Base-by-base conservation (phyloP, 129 eudicot species). In the Pseudognaphalium luteoalbum region DNA sequence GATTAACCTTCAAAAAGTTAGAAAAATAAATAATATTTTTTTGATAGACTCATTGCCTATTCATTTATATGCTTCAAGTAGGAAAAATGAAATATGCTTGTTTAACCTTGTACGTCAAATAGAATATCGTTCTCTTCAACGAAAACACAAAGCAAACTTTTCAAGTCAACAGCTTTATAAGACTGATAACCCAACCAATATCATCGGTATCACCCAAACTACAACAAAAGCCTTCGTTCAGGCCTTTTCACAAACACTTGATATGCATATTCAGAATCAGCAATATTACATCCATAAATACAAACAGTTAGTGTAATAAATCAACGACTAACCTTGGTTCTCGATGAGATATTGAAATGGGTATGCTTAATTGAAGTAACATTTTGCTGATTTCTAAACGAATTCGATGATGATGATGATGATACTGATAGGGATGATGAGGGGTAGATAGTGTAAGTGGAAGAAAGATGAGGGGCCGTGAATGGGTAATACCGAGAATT, bases 321-420 rank as follows among this genome's bases (percentile, higher is more conserved):
- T 20, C 17, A 32, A 16, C 37, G 22, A 30, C 80, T 72, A 54
- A 92, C 97, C 97, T 89, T 89, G 52, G 78, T 44, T 70, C 76
- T 70, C 22, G 92, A 35, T 14, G 74, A 76, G 56, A 69, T 33
- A 61, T 70, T 84, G 82, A 79, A 50, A 67, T 72, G 81, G 71
- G 82, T 14, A 39, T 73, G 74, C 52, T 81, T 85, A 51, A 71
- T 9, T 9, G 79, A 68, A 51, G 84, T 30, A 12, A 76, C 73
- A 50, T 66, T 85, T 3, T 79, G 87, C n/a, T 65, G 87, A 42
- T 52, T 70, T 32, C 30, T 81, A 44, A 80, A 82, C 50, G 84
- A 79, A 71, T 51, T n/a, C 10, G 83, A 76, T 14, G 74, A 63
- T 25, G 28, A 25, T 25, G 28, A 25, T 25, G 28, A 25, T 57